Evolutionary conservation across 768 basidiomycete genomes (phyloP).

Genomic region (Nidularia sp.): DNA sequence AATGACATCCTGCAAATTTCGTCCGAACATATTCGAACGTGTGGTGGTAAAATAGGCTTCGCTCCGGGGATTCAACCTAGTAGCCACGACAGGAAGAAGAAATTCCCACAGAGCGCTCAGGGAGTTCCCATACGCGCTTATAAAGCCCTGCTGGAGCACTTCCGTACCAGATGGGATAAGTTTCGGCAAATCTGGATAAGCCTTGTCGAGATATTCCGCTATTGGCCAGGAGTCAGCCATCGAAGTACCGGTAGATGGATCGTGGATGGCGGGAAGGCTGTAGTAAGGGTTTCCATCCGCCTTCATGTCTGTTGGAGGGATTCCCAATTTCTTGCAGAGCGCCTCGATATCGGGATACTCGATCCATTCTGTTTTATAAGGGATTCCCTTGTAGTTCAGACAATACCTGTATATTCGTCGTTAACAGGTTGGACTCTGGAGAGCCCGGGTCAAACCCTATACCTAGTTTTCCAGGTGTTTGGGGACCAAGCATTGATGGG

Average conservation of each 20-base stretch:
- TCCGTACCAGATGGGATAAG: conserved; percentile 32
- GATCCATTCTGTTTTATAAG: conserved; percentile 46
- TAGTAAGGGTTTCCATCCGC: conserved; percentile 28
- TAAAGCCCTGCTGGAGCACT: conserved; percentile 35
- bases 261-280: conserved; percentile 48
- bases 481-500: too few relatives aligned
- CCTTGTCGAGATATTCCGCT: conserved; percentile 45
- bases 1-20: conserved; percentile 27
- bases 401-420: conserved; percentile 15
- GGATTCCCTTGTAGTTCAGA: conserved; percentile 29
- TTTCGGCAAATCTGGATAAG: conserved; percentile 38
- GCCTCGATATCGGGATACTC: conserved; percentile 46
- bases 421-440: too few relatives aligned
- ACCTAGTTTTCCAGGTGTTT: too few relatives aligned
- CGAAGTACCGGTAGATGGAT: conserved; percentile 31
- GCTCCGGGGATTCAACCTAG: conserved; percentile 15
- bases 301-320: conserved; percentile 25
- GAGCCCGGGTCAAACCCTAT: too few relatives aligned
- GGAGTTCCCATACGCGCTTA: conserved; percentile 10
- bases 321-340: conserved; percentile 27
- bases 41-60: conserved; percentile 30
- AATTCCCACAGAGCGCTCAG: conserved; percentile 12
- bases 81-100: conserved; percentile 11
- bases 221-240: conserved; percentile 42
- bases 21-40: conserved; percentile 25